Evolutionary conservation across 2,329 filamentous ascomycete genomes (phyloP).

Genomic region (Epichloe uncinata): DNA sequence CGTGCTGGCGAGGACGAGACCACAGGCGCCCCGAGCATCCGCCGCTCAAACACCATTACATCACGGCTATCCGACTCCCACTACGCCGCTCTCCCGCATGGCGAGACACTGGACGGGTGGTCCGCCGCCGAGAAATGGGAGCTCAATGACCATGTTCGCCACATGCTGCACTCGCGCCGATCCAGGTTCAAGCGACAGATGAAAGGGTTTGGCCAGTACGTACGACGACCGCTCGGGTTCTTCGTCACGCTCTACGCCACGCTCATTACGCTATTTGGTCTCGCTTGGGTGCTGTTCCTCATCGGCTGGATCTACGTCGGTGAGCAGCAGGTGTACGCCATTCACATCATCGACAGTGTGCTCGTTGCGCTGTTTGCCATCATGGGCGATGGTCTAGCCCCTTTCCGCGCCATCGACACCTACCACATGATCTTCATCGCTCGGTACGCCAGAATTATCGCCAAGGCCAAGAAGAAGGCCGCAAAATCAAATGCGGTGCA

Average conservation of each 20-base stretch:
- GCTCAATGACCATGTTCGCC: slow-evolving; percentile 74
- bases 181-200: slow-evolving; percentile 67
- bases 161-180: slow-evolving; percentile 73
- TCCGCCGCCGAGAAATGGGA: slow-evolving; percentile 57
- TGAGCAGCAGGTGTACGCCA: slow-evolving; percentile 52
- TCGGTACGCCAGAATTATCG: slow-evolving; percentile 38
- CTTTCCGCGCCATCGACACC: slow-evolving; percentile 68
- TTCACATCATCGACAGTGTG: slow-evolving; percentile 58
- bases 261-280: slow-evolving; percentile 70
- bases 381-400: slow-evolving; percentile 56
- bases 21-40: slow-evolving; percentile 13
- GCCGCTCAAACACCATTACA: slow-evolving; percentile 45
- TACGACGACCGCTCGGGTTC: slow-evolving; percentile 64
- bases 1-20: slow-evolving; percentile 11
- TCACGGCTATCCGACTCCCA: slow-evolving; percentile 56
- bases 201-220: slow-evolving; percentile 71
- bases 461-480: slow-evolving; percentile 28
- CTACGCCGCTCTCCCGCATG: slow-evolving; percentile 69
- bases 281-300: slow-evolving; percentile 82
- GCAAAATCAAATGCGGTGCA: neutral
- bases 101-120: slow-evolving; percentile 61
- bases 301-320: slow-evolving; percentile 85
- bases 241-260: slow-evolving; percentile 73
- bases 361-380: slow-evolving; percentile 58
- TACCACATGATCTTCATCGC: slow-evolving; percentile 81